Conservation (phyloP, 179 eudicot species). For the Sideroxylon spinosum region DNA sequence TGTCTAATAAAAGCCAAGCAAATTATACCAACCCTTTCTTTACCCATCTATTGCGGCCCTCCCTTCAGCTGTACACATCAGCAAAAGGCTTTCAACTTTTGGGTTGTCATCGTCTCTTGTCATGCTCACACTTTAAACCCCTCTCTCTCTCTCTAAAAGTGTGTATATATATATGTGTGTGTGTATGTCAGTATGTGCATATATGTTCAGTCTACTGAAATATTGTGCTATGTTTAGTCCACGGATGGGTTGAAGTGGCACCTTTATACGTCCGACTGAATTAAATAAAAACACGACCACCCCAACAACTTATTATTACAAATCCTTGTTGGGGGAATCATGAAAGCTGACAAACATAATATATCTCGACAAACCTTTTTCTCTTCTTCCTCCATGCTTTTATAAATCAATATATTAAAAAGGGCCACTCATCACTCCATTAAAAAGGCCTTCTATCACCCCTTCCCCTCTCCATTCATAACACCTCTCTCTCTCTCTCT, state of each 20-base stretch:
- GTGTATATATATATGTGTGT: background rate
- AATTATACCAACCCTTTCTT: background rate
- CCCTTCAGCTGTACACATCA: background rate
- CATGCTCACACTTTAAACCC: background rate
- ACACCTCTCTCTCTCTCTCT: constrained; percentile 8
- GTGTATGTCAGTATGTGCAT: background rate
- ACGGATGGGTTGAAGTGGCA: background rate
- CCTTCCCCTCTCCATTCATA: background rate
- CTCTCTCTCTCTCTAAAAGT: background rate
- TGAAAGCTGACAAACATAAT: constrained; percentile 34
- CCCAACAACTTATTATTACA: constrained; percentile 27
- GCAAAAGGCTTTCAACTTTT: background rate
- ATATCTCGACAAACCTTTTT: constrained; percentile 12
- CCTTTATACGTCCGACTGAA: background rate
- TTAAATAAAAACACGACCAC: background rate
- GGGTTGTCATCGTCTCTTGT: background rate
- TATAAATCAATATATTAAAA: background rate
- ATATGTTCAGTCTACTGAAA: too few relatives aligned
- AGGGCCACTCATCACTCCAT: background rate
- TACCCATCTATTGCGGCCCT: background rate
- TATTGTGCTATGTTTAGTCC: too few relatives aligned
- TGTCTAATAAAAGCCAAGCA: constrained; percentile 17
- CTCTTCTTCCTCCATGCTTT: background rate
- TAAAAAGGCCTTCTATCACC: constrained; percentile 19
- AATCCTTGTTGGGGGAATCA: constrained; percentile 24